Evolutionary conservation across 257 asterid genomes (phyloP).

Genomic region (Nicotiana tomentosiformis): DNA sequence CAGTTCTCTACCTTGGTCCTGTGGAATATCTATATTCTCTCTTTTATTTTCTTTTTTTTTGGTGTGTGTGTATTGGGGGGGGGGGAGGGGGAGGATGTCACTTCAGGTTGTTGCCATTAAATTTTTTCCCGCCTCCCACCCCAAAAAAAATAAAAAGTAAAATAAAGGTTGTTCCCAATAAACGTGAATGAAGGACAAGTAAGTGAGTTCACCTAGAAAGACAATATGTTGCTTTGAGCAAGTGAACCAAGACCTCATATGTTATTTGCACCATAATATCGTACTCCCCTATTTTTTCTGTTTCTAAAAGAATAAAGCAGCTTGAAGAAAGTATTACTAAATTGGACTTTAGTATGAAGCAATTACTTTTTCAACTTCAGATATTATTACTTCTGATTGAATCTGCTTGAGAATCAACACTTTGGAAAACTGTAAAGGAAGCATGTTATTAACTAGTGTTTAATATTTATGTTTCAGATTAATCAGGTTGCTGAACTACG

Average conservation of each 20-base stretch:
- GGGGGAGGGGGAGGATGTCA: neutral
- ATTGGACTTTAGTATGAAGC: neutral
- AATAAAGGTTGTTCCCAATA: neutral
- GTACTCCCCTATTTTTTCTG: neutral
- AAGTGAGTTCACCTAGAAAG: neutral
- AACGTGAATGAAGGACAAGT: neutral
- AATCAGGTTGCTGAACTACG: constrained; percentile 62
- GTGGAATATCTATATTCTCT: neutral
- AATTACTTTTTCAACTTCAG: neutral
- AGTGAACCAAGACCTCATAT: neutral
- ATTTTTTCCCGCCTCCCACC: neutral
- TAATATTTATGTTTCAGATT: constrained; percentile 30
- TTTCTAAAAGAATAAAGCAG: neutral
- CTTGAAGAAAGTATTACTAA: neutral
- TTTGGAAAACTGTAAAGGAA: neutral
- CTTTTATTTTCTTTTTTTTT: neutral
- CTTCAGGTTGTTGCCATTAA: neutral
- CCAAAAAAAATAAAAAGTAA: neutral
- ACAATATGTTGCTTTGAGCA: neutral
- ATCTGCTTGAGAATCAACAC: neutral
- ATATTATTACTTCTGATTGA: neutral
- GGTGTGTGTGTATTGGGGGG: no score
- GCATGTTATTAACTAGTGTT: neutral
- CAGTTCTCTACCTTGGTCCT: neutral
- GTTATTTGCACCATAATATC: neutral